Evolutionary conservation across 805 yeast species (phyloP).

Genomic region (Pichia membranifaciens): DNA sequence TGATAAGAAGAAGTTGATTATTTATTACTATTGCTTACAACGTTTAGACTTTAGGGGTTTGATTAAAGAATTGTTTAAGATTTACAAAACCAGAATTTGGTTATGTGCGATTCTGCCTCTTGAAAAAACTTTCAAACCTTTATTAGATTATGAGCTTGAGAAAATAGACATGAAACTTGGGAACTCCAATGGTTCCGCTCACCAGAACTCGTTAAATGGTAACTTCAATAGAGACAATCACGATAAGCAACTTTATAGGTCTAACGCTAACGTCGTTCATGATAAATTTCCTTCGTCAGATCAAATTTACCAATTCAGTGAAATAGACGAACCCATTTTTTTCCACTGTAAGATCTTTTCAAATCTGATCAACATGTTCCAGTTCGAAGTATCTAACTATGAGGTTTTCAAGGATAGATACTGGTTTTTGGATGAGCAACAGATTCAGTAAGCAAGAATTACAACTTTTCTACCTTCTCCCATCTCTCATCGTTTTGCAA

Average conservation of each 20-base stretch:
- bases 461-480: neutral
- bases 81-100: conserved; percentile 79
- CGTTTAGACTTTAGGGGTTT: conserved; percentile 69
- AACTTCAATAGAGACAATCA: neutral
- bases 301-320: conserved; percentile 35
- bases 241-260: conserved; percentile 26
- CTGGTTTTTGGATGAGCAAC: conserved; percentile 18
- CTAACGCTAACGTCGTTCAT: conserved; percentile 27
- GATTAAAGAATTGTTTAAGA: conserved; percentile 66
- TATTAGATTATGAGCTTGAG: conserved; percentile 28
- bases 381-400: conserved; percentile 32
- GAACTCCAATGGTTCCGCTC: neutral
- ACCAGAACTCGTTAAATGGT: neutral
- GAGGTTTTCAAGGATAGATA: conserved; percentile 26
- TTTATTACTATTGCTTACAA: conserved; percentile 59
- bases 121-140: conserved; percentile 29
- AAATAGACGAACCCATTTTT: conserved; percentile 36
- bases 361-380: conserved; percentile 41
- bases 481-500: no score
- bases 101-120: conserved; percentile 60
- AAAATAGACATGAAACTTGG: conserved; percentile 14
- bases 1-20: conserved; percentile 70
- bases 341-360: conserved; percentile 48
- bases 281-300: conserved; percentile 32
- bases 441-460: no score